These are phyloP conservation scores for Yarrowia yakushimensis DNA, from an alignment of 805 yeast species.

Conservation along the genomic window DNA sequence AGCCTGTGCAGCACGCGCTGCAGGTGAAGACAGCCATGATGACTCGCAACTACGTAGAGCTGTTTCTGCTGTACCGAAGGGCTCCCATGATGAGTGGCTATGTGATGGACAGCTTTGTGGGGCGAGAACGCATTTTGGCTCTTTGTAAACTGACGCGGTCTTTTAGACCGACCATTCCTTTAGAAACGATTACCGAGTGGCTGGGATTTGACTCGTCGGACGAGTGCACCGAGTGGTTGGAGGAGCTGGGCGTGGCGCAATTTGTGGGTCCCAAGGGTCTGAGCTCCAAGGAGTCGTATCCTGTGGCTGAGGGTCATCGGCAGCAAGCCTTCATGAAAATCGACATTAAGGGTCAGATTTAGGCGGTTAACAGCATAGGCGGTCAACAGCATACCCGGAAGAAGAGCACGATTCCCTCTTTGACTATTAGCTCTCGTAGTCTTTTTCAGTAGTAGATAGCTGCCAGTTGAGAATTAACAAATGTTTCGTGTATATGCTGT, in stretches of 20 bases:
- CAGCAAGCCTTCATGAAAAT: constrained; percentile 51
- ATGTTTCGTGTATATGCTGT: not conserved
- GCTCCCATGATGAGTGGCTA: constrained; percentile 46
- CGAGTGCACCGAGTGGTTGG: constrained; percentile 46
- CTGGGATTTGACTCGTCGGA: constrained; percentile 41
- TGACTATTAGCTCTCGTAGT: not conserved
- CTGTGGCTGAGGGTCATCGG: constrained; percentile 41
- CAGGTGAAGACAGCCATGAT: constrained; percentile 39
- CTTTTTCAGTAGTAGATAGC: not conserved
- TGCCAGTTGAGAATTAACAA: not conserved
- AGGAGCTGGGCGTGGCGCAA: constrained; percentile 40
- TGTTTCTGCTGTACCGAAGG: constrained; percentile 46
- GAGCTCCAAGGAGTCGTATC: constrained; percentile 32
- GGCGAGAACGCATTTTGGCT: constrained; percentile 55
- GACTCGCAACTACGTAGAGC: constrained; percentile 50
- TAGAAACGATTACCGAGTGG: constrained; percentile 31
- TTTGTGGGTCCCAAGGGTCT: constrained; percentile 32
- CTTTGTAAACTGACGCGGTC: constrained; percentile 54
- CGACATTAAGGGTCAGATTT: constrained; percentile 84
- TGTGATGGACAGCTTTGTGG: constrained; percentile 52
- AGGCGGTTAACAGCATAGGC: not conserved
- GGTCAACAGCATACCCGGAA: not conserved
- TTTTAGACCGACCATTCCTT: constrained; percentile 41
- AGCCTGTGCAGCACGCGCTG: constrained; percentile 40
- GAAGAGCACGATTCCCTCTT: not conserved